Base-by-base conservation (phyloP, 2,329 filamentous ascomycete genomes). In the Neonectria hederae region DNA sequence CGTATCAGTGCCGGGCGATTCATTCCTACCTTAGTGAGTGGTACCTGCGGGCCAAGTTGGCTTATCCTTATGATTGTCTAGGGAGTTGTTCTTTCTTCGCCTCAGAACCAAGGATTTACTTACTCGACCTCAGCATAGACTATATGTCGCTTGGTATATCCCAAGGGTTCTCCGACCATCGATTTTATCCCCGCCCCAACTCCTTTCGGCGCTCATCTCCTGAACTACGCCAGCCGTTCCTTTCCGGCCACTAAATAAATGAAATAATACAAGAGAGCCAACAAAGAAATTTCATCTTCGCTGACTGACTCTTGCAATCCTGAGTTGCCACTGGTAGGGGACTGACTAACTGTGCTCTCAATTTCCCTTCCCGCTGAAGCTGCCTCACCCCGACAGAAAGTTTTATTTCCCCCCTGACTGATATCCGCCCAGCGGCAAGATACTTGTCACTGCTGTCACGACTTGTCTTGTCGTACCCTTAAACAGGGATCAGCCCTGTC, bases 381-480 rank as follows among this genome's bases (percentile, higher is more conserved):
- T 32, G n/a, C 24, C 26, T 14, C 35, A 28, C 17, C 19, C 42
- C 5, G 10, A 48, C 62, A 51, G 46, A 49, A 46, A 54, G 71
- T 72, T 74, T 73, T 65, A 72, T 67, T 62, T 59, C 62, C 67
- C 66, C 68, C 65, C 66, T 67, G 66, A 67, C 68, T 40, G 11
- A 56, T 57, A 53, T n/a, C 48, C 53, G 26, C 48, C 51, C 64
- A 63, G 49, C n/a, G 17, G 19, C 43, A 21, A 28, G 19, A 26
- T 51, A 35, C 53, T 53, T 53, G 35, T 40, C 42, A 43, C 48
- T 42, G 9, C 14, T 35, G 32, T 14, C 35, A 38, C 35, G 32
- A 51, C 26, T 35, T 32, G 62, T 58, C 45, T 62, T 35, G 35
- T 60, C 30, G 52, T 26, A 52, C 49, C 48, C 10, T 22, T 9